Evolutionary conservation across 192 early-diverging fungal genomes (phyloP), one percentile per base, ranked within the genome.

Genomic region (Gryganskiella cystojenkinii): DNA sequence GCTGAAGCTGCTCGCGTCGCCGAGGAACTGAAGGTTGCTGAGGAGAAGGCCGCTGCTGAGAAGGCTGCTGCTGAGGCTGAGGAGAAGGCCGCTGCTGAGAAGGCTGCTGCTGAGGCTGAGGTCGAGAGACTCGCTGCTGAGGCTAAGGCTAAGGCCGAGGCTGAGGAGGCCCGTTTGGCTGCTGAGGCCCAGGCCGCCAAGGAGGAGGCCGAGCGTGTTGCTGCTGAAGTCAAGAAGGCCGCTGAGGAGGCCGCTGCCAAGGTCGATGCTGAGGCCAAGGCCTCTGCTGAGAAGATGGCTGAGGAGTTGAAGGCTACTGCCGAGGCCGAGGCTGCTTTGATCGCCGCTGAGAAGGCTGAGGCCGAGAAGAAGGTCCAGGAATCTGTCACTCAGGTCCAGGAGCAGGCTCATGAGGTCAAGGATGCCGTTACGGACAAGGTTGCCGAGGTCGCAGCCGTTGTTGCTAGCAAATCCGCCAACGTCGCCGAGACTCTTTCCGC

Each of bases 281-380:
- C 47, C n/a, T n/a, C n/a, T 24, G 47, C 47, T 6, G 6, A 13
- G 47, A 50, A 13, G 4, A 19, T 19, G 19, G 37, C 37, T 13
- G 25, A 30, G 25, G n/a, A n/a, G n/a, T n/a, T n/a, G n/a, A 15
- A 50, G 14, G 22, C 22, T n/a, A 30, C 19, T 5, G 54, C 54
- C 19, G 54, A 56, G 54, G 51, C n/a, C n/a, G n/a, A 52, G 51
- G 3, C 19, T 3, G 51, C n/a, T n/a, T n/a, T n/a, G n/a, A 40
- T 34, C 55, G 64, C 64, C 30, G 64, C 64, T 37, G 30, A 67
- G 24, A 45, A 67, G 64, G 47, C 47, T 33, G 62, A 34, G 22
- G 34, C 24, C 19, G 40, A 34, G 27, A 34, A 64, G 62, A 20
- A 31, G 1, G 55, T 35, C 8, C 19, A 25, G 5, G 55, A 56